Evolutionary conservation across 2,329 filamentous ascomycete genomes (phyloP).

Genomic region (Drechslerella coelobrocha): DNA sequence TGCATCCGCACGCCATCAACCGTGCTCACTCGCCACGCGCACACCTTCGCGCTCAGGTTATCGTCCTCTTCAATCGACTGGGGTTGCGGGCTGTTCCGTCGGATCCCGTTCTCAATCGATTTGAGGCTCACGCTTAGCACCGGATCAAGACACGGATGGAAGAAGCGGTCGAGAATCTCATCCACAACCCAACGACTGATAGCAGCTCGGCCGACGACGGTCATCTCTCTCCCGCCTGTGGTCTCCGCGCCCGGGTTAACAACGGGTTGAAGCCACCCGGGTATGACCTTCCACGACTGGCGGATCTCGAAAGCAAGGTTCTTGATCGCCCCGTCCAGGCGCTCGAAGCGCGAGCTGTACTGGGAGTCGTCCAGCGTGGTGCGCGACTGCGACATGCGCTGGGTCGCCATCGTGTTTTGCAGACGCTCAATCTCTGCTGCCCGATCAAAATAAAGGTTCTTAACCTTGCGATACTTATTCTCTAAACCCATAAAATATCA

Average conservation of each 20-base stretch:
- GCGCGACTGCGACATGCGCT: slow-evolving; percentile 90
- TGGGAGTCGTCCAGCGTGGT: slow-evolving; percentile 95
- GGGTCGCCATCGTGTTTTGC: slow-evolving; percentile 96
- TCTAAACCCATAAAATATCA: slow-evolving; percentile 66
- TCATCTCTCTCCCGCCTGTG: slow-evolving; percentile 97
- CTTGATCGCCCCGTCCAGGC: slow-evolving; percentile 90
- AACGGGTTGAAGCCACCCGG: slow-evolving; percentile 77
- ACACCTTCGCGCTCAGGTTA: slow-evolving; percentile 82
- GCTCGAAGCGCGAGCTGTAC: slow-evolving; percentile 85
- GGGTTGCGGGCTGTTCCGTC: slow-evolving; percentile 74
- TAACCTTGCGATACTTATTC: slow-evolving; percentile 96
- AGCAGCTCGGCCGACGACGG: slow-evolving; percentile 84
- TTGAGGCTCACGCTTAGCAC: slow-evolving; percentile 80
- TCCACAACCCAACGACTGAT: slow-evolving; percentile 90
- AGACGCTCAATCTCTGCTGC: slow-evolving; percentile 88
- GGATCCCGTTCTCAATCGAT: slow-evolving; percentile 84
- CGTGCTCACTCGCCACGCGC: slow-evolving; percentile 92
- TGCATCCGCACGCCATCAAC: slow-evolving; percentile 82
- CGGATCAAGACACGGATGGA: slow-evolving; percentile 85
- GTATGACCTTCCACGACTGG: slow-evolving; percentile 87
- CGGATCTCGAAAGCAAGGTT: slow-evolving; percentile 95
- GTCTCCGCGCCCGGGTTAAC: slow-evolving; percentile 85
- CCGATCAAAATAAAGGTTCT: slow-evolving; percentile 95
- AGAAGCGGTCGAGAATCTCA: slow-evolving; percentile 87
- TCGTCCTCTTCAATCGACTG: slow-evolving; percentile 87